phyloP scores from a whole-genome alignment of 371 early-diverging fungal species.

The Rhizopus delemar region DNA sequence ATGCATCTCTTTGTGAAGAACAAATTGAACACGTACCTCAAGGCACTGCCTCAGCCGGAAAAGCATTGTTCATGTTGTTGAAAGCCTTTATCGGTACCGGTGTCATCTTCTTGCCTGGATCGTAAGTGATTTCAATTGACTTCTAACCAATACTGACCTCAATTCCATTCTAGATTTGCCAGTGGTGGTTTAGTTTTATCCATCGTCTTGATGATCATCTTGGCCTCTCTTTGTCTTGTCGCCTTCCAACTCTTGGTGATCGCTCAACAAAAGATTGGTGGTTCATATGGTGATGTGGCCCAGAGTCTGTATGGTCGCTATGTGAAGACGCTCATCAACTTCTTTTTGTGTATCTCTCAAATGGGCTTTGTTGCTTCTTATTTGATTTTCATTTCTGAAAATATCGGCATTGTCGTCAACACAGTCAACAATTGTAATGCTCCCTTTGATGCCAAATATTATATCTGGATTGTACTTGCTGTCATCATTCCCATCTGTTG shows the following conservation, averaged over 20 bases:
- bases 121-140: no score
- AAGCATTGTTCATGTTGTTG: slow-evolving; percentile 71
- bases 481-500: slow-evolving; percentile 78
- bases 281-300: slow-evolving; percentile 82
- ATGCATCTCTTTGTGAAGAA: slow-evolving; percentile 15
- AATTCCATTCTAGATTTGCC: slow-evolving; percentile 38
- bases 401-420: slow-evolving; percentile 67
- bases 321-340: slow-evolving; percentile 63
- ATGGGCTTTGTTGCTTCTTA: slow-evolving; percentile 84
- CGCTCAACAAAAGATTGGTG: slow-evolving; percentile 50
- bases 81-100: slow-evolving; percentile 82
- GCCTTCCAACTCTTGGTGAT: slow-evolving; percentile 38
- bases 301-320: slow-evolving; percentile 66
- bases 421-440: slow-evolving; percentile 60
- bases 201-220: slow-evolving; percentile 34
- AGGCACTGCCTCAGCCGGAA: slow-evolving; percentile 58
- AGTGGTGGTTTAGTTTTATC: slow-evolving; percentile 45
- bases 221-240: slow-evolving; percentile 32
- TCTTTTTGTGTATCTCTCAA: slow-evolving; percentile 75
- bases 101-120: slow-evolving; percentile 65
- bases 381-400: slow-evolving; percentile 82
- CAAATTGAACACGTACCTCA: slow-evolving; percentile 33
- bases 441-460: slow-evolving; percentile 53
- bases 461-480: slow-evolving; percentile 69
- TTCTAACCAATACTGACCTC: no score